Conservation (phyloP, 345 rosid genomes). For the Eucalyptus cloeziana region DNA sequence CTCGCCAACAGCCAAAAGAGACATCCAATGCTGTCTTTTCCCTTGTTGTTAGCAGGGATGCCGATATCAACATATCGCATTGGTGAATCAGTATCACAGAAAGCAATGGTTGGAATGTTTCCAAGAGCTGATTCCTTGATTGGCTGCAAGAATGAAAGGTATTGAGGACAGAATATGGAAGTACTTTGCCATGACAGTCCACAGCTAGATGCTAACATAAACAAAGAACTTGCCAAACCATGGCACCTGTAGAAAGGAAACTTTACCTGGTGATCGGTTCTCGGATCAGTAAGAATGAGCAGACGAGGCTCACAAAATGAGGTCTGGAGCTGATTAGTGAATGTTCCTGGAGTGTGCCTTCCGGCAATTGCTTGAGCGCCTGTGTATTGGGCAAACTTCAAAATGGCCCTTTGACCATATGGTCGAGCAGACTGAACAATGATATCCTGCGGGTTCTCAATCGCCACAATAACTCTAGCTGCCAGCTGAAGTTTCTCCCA, state of each 20-base stretch:
- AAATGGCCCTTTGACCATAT: slow-evolving; percentile 85
- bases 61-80: slow-evolving; percentile 86
- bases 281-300: slow-evolving; percentile 77
- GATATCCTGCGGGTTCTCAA: slow-evolving; percentile 80
- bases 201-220: not conserved
- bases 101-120: slow-evolving; percentile 89
- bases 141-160: slow-evolving; percentile 34
- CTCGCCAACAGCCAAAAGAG: slow-evolving; percentile 88
- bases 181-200: not conserved
- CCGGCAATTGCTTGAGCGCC: slow-evolving; percentile 95
- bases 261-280: slow-evolving; percentile 86
- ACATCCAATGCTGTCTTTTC: slow-evolving; percentile 89
- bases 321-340: slow-evolving; percentile 85
- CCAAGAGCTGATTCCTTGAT: slow-evolving; percentile 94
- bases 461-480: slow-evolving; percentile 70
- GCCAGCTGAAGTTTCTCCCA: slow-evolving; percentile 83
- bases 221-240: not conserved
- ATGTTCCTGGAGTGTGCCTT: slow-evolving; percentile 96
- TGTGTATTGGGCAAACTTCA: slow-evolving; percentile 87
- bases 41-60: slow-evolving; percentile 92
- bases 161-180: not conserved
- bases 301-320: slow-evolving; percentile 86
- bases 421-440: slow-evolving; percentile 98
- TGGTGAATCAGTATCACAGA: slow-evolving; percentile 91
- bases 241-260: not conserved